These are phyloP conservation scores for Blastobotrys parvus DNA, from an alignment of 805 yeast species.

Conservation along the genomic window DNA sequence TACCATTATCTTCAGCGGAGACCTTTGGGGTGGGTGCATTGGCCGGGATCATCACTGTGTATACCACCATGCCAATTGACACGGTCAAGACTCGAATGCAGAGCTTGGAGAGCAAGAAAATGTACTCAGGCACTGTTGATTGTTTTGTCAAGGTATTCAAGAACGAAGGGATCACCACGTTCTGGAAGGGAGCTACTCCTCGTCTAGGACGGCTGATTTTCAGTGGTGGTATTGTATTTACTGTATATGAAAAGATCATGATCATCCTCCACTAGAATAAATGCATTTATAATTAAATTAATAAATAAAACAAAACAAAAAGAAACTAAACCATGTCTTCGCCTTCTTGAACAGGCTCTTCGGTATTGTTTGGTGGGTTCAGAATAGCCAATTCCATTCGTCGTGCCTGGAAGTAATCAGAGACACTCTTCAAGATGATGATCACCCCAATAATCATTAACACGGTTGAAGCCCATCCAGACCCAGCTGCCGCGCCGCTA, in stretches of 20 bases:
- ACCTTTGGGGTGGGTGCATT: constrained; percentile 87
- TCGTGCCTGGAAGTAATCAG: constrained; percentile 68
- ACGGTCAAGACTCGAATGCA: constrained; percentile 97
- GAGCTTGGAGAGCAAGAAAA: constrained; percentile 65
- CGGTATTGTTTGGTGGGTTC: constrained; percentile 3
- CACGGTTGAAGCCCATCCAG: constrained; percentile 46
- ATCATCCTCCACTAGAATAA: constrained; percentile 37
- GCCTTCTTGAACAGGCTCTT: constrained; percentile 1
- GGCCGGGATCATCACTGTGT: constrained; percentile 82
- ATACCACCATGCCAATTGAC: constrained; percentile 89
- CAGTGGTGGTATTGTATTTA: constrained; percentile 96
- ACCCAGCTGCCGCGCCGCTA: constrained; percentile 8
- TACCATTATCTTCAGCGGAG: constrained; percentile 66
- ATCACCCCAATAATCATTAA: constrained; percentile 62
- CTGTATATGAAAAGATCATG: constrained; percentile 87
- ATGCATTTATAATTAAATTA: background rate
- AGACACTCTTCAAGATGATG: constrained; percentile 56
- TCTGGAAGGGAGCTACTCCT: constrained; percentile 99
- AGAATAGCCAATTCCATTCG: constrained; percentile 60
- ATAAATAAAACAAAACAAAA: background rate
- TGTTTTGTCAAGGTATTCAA: constrained; percentile 74
- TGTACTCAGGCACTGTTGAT: constrained; percentile 67
- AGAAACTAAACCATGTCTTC: constrained; percentile 1
- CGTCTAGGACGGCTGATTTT: constrained; percentile 83
- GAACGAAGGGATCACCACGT: constrained; percentile 83